These are phyloP conservation scores for Leptographium lundbergii DNA, from an alignment of 2,329 filamentous ascomycete species.

Conservation along the genomic window DNA sequence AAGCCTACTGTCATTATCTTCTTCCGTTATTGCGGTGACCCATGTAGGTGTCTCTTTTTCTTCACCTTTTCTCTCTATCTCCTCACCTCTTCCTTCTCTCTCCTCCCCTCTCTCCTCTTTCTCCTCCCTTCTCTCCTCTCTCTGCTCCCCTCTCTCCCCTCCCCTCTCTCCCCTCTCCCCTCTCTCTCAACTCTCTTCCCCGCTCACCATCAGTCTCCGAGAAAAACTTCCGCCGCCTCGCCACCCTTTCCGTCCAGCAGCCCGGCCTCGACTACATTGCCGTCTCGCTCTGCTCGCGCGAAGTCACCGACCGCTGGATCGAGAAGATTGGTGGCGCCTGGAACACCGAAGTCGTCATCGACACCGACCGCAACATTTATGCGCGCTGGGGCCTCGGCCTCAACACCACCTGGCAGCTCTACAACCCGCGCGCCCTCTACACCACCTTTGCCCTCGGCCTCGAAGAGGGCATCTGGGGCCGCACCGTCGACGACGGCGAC, in stretches of 20 bases:
- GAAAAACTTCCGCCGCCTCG: slow-evolving; percentile 47
- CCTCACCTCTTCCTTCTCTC: too few relatives aligned
- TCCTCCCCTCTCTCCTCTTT: background rate
- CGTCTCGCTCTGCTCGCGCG: slow-evolving; percentile 44
- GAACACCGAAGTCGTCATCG: slow-evolving; percentile 45
- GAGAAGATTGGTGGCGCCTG: slow-evolving; percentile 41
- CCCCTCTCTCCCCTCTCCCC: background rate
- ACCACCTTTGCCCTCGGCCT: slow-evolving; percentile 44
- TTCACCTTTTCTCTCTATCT: background rate
- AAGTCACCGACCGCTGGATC: slow-evolving; percentile 45
- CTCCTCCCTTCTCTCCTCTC: background rate
- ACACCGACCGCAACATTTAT: slow-evolving; percentile 45
- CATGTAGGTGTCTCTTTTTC: slow-evolving; percentile 38
- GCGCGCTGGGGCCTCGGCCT: slow-evolving; percentile 53
- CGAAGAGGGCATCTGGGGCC: slow-evolving; percentile 53
- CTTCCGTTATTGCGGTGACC: slow-evolving; percentile 61
- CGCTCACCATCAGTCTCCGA: slow-evolving; percentile 44
- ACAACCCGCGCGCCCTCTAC: slow-evolving; percentile 45
- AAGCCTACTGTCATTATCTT: slow-evolving; percentile 54
- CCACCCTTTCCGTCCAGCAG: slow-evolving; percentile 36
- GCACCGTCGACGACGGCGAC: slow-evolving; percentile 50
- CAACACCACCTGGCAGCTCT: slow-evolving; percentile 47
- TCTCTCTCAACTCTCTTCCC: background rate
- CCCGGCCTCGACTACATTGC: slow-evolving; percentile 43
- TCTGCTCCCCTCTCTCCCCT: background rate